Conservation (phyloP, 192 early-diverging fungal genomes). For the Pilobolus umbonatus region DNA sequence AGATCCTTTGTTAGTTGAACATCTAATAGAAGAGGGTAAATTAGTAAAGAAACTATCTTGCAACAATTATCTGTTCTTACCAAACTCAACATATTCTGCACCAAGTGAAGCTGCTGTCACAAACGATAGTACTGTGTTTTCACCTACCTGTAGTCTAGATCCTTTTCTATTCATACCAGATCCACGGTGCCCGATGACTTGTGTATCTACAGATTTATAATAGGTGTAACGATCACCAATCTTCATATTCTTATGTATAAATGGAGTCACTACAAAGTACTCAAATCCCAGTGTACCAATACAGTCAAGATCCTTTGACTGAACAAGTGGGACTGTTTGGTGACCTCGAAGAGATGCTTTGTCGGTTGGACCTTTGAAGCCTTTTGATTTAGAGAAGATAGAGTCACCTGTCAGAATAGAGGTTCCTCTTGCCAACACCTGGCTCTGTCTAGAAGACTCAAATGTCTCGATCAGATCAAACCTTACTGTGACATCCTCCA, state of each 20-base stretch:
- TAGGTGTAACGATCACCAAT: slow-evolving; percentile 52
- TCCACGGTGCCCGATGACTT: slow-evolving; percentile 87
- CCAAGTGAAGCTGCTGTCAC: slow-evolving; percentile 77
- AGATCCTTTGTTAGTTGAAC: slow-evolving; percentile 90
- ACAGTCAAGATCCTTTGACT: slow-evolving; percentile 39
- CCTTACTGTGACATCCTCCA: slow-evolving; percentile 46
- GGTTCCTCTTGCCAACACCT: slow-evolving; percentile 49
- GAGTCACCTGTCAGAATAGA: slow-evolving; percentile 49
- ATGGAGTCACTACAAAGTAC: slow-evolving; percentile 60
- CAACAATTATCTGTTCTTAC: too few relatives aligned
- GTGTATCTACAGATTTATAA: slow-evolving; percentile 55
- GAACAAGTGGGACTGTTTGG: slow-evolving; percentile 55
- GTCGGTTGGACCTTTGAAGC: slow-evolving; percentile 24
- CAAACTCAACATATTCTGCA: slow-evolving; percentile 88
- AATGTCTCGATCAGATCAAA: slow-evolving; percentile 59
- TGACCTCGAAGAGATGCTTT: slow-evolving; percentile 50
- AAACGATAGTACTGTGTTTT: slow-evolving; percentile 89
- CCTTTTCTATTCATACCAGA: slow-evolving; percentile 75
- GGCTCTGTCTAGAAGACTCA: slow-evolving; percentile 37
- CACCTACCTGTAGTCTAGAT: slow-evolving; percentile 72
- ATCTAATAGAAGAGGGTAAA: slow-evolving; percentile 41
- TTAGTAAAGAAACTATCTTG: not conserved
- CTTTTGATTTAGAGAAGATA: slow-evolving; percentile 31
- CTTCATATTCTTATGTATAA: slow-evolving; percentile 52
- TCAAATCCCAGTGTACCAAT: slow-evolving; percentile 57